Base-by-base conservation (phyloP, 192 early-diverging fungal species). In the Oehlia diaphana region DNA sequence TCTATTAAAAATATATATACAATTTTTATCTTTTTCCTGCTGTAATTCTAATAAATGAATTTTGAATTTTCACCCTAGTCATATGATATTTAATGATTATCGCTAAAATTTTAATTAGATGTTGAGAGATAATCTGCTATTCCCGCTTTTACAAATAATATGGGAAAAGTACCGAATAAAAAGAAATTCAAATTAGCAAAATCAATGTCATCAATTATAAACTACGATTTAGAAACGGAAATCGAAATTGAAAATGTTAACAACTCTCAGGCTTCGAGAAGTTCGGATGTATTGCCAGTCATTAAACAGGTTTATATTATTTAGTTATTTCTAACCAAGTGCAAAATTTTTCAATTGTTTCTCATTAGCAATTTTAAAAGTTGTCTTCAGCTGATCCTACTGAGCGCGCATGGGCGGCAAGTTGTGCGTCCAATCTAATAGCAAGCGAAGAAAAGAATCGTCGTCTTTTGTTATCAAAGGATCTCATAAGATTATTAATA, bases 351-450 rank as follows among this genome's bases (percentile, higher is more conserved):
- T 64, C 63, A 64, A 64, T 1, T 28, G 10, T 12, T 33, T 35
- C 64, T 66, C 31, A 66, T 14, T 31, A 13, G 14, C 10, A 12
- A 31, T 49, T 72, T 58, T 58, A 61, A 58, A 3, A 96, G 92
- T 87, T 96, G 8, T 81, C 79, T 9, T 91, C 92, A 3, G 79
- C 84, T 47, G 90, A 93, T 73, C 82, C 90, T 37, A 91, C 90
- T 75, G 96, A 98, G 53, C 86, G 95, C 8, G 91, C 92, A 8
- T 98, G 96, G 95, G 94, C 96, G 2, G 94, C 94, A 19, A 93
- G 95, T 39, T 94, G 94, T 76, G 89, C 94, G 21, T 94, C 94
- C 53, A 93, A 96, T 83, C 84, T 98, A 44, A 84, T 95, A 81
- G 87, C 91, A 79, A 80, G 86, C 61, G 89, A 93, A 70, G 84